phyloP scores from a whole-genome alignment of 2,329 filamentous ascomycete species.

The Gremmenia infestans region DNA sequence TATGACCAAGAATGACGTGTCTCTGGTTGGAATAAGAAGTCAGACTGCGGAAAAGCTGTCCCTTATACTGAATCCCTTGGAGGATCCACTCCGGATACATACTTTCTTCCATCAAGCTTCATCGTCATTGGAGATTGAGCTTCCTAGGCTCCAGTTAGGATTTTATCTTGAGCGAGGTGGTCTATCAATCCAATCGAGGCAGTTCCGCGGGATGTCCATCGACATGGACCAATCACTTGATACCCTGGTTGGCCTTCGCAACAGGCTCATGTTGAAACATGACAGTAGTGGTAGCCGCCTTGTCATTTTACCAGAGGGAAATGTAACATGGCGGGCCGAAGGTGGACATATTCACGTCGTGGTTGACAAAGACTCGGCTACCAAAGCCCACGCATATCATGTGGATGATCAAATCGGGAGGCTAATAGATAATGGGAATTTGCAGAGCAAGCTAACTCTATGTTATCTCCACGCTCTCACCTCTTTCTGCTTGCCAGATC shows the following conservation, averaged over 20 bases:
- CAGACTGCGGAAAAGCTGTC: conserved; percentile 4
- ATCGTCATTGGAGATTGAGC: conserved; percentile 29
- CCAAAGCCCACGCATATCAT: background rate
- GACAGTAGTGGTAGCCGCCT: conserved; percentile 25
- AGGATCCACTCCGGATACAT: background rate
- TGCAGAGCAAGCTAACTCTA: conserved; percentile 45
- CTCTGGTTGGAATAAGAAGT: conserved; percentile 5
- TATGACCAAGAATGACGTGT: background rate
- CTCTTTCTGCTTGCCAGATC: conserved; percentile 45
- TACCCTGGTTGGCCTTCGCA: conserved; percentile 43
- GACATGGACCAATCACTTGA: conserved; percentile 40
- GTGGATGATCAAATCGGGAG: background rate
- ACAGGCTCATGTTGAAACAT: conserved; percentile 42
- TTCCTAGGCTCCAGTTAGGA: conserved; percentile 42
- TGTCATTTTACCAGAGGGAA: conserved; percentile 36
- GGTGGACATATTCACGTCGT: background rate
- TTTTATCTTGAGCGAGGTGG: conserved; percentile 36
- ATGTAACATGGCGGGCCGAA: conserved; percentile 8
- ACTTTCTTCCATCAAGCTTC: background rate
- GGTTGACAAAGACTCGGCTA: background rate
- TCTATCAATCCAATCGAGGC: conserved; percentile 34
- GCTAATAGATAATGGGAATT: conserved; percentile 1
- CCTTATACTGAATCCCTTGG: background rate
- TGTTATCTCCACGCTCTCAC: conserved; percentile 51
- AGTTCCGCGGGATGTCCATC: conserved; percentile 44